phyloP scores from a whole-genome alignment of 441 rosid species.

The Adansonia gregorii region DNA sequence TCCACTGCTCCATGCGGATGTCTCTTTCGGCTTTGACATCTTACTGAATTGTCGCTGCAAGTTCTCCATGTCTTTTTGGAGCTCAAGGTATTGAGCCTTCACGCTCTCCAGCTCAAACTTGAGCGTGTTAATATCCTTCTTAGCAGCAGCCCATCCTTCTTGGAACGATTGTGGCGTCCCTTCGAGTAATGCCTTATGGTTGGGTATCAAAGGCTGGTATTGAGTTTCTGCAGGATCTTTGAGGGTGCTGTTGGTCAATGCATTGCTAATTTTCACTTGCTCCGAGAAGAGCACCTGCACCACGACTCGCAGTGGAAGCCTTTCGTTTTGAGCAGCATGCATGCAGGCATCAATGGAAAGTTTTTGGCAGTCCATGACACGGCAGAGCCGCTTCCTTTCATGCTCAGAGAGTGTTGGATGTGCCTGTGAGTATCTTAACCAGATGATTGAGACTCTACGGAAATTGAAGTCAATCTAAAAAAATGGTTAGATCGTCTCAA shows the following conservation, averaged over 20 bases:
- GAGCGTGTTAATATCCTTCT: slow-evolving; percentile 87
- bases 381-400: slow-evolving; percentile 88
- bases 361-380: slow-evolving; percentile 96
- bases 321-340: slow-evolving; percentile 96
- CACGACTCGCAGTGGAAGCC: slow-evolving; percentile 85
- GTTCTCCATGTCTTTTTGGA: slow-evolving; percentile 83
- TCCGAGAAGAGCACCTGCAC: slow-evolving; percentile 95
- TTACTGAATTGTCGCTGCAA: slow-evolving; percentile 86
- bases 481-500: too few relatives aligned
- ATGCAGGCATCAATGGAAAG: slow-evolving; percentile 93
- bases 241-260: slow-evolving; percentile 62
- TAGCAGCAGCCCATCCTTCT: slow-evolving; percentile 93
- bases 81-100: slow-evolving; percentile 80
- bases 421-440: slow-evolving; percentile 33
- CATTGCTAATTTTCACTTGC: slow-evolving; percentile 87
- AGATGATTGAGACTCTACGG: too few relatives aligned
- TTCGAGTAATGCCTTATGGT: slow-evolving; percentile 81
- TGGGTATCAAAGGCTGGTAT: slow-evolving; percentile 73
- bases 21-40: slow-evolving; percentile 65
- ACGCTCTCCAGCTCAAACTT: slow-evolving; percentile 87
- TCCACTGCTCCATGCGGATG: slow-evolving; percentile 81
- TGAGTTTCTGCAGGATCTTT: slow-evolving; percentile 65
- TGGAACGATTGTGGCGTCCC: slow-evolving; percentile 92
- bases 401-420: slow-evolving; percentile 94
- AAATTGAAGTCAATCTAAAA: neutral